A percentile compares a stretch with the other conserved stretches of the same genome.
Conservation (phyloP, 164 flowering plant genomes). For the Macadamia integrifolia region DNA sequence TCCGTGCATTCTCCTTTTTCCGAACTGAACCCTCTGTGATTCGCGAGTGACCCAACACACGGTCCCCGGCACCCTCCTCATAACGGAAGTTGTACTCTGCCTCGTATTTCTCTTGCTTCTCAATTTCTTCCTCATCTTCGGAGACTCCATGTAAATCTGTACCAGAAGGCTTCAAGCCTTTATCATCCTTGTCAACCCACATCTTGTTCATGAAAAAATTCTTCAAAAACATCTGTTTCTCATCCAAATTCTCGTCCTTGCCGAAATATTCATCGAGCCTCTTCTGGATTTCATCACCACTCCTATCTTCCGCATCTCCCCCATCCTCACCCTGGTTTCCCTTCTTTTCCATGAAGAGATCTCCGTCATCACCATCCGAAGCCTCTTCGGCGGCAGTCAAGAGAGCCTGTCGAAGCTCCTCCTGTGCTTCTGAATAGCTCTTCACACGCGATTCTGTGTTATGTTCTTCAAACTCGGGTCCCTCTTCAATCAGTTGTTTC, state of each 20-base stretch:
- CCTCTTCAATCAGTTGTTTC: slow-evolving; percentile 65
- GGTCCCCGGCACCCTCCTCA: slow-evolving; percentile 74
- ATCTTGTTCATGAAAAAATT: slow-evolving; percentile 47
- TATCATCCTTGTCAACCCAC: slow-evolving; percentile 51
- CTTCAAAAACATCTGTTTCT: slow-evolving; percentile 56
- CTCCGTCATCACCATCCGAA: slow-evolving; percentile 44
- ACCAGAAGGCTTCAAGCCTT: slow-evolving; percentile 10
- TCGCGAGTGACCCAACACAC: slow-evolving; percentile 65
- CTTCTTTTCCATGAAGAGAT: slow-evolving; percentile 51
- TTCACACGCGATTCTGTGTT: slow-evolving; percentile 17
- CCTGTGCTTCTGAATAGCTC: slow-evolving; percentile 65
- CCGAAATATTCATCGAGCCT: slow-evolving; percentile 66
- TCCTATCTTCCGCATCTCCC: slow-evolving; percentile 26
- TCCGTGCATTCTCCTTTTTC: slow-evolving; percentile 64
- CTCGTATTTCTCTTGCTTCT: slow-evolving; percentile 69
- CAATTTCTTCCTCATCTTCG: slow-evolving; percentile 70
- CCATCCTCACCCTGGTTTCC: slow-evolving; percentile 17
- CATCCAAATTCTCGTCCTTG: slow-evolving; percentile 55
- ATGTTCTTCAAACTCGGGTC: slow-evolving; percentile 45
- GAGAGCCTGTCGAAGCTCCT: slow-evolving; percentile 32
- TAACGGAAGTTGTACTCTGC: slow-evolving; percentile 43
- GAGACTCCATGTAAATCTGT: slow-evolving; percentile 35
- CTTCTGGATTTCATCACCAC: slow-evolving; percentile 29
- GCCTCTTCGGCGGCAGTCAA: slow-evolving; percentile 28
- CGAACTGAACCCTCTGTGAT: slow-evolving; percentile 71